Evolutionary conservation across 495 filamentous ascomycete genomes (phyloP).

Genomic region (Stereocaulon alpinum): DNA sequence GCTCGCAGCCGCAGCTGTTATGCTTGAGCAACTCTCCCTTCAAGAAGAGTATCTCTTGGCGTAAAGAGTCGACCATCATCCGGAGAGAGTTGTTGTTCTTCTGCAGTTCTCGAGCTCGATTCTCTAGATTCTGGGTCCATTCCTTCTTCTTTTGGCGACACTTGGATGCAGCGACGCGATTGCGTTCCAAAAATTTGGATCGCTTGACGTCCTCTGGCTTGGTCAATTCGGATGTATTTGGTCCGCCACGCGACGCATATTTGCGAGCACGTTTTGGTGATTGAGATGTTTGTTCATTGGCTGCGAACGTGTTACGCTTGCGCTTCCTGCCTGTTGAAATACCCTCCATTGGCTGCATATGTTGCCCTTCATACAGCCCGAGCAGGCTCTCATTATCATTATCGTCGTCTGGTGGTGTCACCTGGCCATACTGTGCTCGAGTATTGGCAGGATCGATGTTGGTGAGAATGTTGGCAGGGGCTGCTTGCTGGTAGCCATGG

Average conservation of each 20-base stretch:
- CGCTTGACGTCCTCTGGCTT: slow-evolving; percentile 20
- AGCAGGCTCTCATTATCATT: slow-evolving; percentile 12
- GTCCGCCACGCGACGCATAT: slow-evolving; percentile 11
- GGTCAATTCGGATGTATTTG: slow-evolving; percentile 1
- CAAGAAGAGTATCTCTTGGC: slow-evolving; percentile 39
- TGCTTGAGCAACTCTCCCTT: slow-evolving; percentile 51
- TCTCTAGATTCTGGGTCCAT: slow-evolving; percentile 51
- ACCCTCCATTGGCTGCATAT: neutral
- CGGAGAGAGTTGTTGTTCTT: slow-evolving; percentile 21
- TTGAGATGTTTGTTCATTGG: neutral
- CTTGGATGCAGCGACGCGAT: slow-evolving; percentile 75
- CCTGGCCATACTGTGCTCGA: slow-evolving; percentile 20
- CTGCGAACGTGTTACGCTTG: neutral
- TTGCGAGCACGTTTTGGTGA: slow-evolving; percentile 21
- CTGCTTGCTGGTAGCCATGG: slow-evolving; percentile 3
- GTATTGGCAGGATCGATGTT: slow-evolving; percentile 12
- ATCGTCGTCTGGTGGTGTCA: slow-evolving; percentile 21
- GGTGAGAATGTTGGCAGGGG: slow-evolving; percentile 18
- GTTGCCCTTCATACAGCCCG: slow-evolving; percentile 9
- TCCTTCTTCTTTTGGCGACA: slow-evolving; percentile 83
- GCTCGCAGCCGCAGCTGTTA: slow-evolving; percentile 38
- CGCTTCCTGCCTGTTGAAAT: neutral
- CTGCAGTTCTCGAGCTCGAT: slow-evolving; percentile 29
- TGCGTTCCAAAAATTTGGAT: slow-evolving; percentile 58
- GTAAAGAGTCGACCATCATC: slow-evolving; percentile 28